phyloP scores from a whole-genome alignment of 2,329 filamentous ascomycete species.

The Aulographum hederae region DNA sequence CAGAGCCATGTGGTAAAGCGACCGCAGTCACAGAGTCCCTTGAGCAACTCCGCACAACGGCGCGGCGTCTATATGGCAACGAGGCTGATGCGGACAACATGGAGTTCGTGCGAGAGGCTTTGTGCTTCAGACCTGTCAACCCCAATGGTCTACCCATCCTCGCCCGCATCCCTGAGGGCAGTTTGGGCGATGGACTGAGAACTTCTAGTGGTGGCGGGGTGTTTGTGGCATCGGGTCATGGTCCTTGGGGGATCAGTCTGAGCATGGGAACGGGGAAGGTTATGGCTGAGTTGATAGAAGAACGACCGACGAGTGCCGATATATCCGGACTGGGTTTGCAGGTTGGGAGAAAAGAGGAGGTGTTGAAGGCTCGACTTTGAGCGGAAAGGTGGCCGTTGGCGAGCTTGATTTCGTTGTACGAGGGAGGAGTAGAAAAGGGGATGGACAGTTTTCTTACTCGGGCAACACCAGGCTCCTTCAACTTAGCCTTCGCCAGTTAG shows the following conservation, averaged over 20 bases:
- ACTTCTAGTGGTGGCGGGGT: conserved; percentile 39
- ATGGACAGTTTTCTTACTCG: no score
- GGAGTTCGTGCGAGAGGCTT: conserved; percentile 41
- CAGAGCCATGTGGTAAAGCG: conserved; percentile 29
- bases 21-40: conserved; percentile 29
- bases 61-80: conserved; percentile 28
- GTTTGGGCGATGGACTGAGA: conserved; percentile 31
- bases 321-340: no score
- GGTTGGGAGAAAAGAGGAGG: no score
- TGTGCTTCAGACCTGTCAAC: conserved; percentile 60
- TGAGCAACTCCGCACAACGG: conserved; percentile 29
- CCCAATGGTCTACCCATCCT: conserved; percentile 45
- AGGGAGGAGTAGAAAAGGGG: no score
- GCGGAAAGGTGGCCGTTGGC: no score
- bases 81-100: conserved; percentile 29
- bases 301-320: no score
- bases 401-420: no score
- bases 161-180: conserved; percentile 34
- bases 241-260: conserved; percentile 44
- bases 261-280: conserved; percentile 50
- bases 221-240: conserved; percentile 54
- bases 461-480: no score
- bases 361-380: no score
- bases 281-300: conserved; percentile 51
- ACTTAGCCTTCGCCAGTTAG: no score